Percentiles rank a stretch among this genome's conserved stretches.
Conservation (phyloP, 2,329 filamentous ascomycete species). For the Colletotrichum sp. region DNA sequence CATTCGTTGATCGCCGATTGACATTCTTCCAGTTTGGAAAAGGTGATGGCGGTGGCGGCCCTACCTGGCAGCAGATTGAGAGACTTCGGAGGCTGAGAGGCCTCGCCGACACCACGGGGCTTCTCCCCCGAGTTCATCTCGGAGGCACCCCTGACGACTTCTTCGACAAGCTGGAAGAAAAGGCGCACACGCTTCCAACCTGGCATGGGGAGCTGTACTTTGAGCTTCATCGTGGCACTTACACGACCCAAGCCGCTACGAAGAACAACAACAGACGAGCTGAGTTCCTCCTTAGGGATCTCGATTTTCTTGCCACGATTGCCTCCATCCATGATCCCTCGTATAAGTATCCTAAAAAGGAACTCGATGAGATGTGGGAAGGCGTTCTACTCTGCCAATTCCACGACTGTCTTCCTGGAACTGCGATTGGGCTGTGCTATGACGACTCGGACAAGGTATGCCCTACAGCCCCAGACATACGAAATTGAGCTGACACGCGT, state of each 20-base stretch:
- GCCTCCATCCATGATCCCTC: conserved; percentile 58
- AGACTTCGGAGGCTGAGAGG: conserved; percentile 71
- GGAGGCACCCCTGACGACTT: conserved; percentile 71
- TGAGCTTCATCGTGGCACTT: conserved; percentile 71
- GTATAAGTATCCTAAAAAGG: conserved; percentile 71
- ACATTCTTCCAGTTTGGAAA: conserved; percentile 58
- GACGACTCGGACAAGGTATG: conserved; percentile 65
- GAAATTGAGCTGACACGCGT: not conserved
- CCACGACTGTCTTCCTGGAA: conserved; percentile 72
- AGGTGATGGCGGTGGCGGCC: conserved; percentile 71
- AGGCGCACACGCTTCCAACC: conserved; percentile 64
- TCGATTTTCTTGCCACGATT: conserved; percentile 68
- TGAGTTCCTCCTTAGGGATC: conserved; percentile 68
- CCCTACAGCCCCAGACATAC: no score
- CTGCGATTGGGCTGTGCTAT: conserved; percentile 73
- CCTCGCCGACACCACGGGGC: conserved; percentile 61
- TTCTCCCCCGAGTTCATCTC: conserved; percentile 67
- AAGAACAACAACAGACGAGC: conserved; percentile 70
- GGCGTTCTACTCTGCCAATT: conserved; percentile 70
- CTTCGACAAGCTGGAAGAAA: conserved; percentile 66
- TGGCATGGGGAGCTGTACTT: conserved; percentile 77
- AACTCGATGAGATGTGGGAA: conserved; percentile 73
- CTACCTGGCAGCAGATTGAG: conserved; percentile 69
- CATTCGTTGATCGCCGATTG: not conserved
- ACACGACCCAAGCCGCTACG: conserved; percentile 73